Evolutionary conservation across 2,329 filamentous ascomycete species (phyloP).

Genomic region (Ascochyta lentis): DNA sequence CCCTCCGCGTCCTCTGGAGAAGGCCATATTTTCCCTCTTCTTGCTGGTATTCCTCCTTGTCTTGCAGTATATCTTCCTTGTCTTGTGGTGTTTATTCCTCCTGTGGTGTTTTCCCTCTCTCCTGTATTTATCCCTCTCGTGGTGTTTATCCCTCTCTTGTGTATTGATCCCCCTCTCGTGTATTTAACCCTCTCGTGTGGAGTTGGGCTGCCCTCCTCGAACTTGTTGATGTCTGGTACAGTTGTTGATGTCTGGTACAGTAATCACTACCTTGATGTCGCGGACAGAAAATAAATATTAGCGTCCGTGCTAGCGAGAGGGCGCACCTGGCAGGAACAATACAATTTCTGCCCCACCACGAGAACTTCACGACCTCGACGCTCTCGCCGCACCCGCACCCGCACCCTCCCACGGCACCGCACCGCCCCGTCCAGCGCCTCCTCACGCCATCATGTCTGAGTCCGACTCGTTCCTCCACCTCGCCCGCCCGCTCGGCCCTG

Average conservation of each 20-base stretch:
- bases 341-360: constrained; percentile 21
- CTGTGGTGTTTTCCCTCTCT: too few relatives aligned
- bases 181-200: too few relatives aligned
- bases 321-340: constrained; percentile 19
- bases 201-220: too few relatives aligned
- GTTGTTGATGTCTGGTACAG: too few relatives aligned
- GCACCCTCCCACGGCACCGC: constrained; percentile 11
- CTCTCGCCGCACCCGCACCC: constrained; percentile 16
- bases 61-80: too few relatives aligned
- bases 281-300: constrained; percentile 18
- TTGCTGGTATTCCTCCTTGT: too few relatives aligned
- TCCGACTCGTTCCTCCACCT: constrained; percentile 92
- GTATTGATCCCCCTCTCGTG: too few relatives aligned
- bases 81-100: too few relatives aligned
- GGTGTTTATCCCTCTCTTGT: too few relatives aligned
- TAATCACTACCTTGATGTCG: not conserved
- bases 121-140: too few relatives aligned
- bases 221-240: too few relatives aligned
- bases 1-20: constrained; percentile 22
- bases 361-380: constrained; percentile 20
- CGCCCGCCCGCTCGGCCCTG: constrained; percentile 86
- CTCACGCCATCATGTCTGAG: constrained; percentile 73
- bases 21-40: constrained; percentile 21
- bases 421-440: constrained; percentile 13
- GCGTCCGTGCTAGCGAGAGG: constrained; percentile 20